phyloP scores from a whole-genome alignment of 768 basidiomycete species.

The Pleurotus djamor region DNA sequence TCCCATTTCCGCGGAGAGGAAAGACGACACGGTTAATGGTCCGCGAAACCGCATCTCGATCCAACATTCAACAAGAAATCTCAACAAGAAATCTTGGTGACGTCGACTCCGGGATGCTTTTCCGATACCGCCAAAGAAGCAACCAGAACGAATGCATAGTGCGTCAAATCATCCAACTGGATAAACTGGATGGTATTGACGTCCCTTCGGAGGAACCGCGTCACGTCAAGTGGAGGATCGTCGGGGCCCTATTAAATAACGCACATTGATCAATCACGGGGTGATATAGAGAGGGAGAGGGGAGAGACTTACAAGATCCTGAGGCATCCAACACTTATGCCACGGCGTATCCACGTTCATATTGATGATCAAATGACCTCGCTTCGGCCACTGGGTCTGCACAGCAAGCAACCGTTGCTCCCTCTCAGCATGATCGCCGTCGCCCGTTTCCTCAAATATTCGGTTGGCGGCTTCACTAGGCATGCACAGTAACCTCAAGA shows the following conservation, averaged over 20 bases:
- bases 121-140: neutral
- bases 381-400: constrained; percentile 6
- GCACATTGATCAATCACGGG: neutral
- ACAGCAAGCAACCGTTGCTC: neutral
- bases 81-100: neutral
- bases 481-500: neutral
- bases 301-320: constrained; percentile 8
- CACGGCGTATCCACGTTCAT: constrained; percentile 6
- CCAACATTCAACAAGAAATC: neutral
- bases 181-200: constrained; percentile 8
- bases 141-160: constrained; percentile 9
- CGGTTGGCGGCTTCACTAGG: neutral
- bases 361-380: constrained; percentile 11
- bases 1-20: no score
- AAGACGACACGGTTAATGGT: neutral
- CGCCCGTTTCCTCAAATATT: neutral
- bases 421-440: neutral
- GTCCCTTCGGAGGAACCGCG: constrained; percentile 8
- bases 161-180: constrained; percentile 10
- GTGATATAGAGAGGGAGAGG: neutral
- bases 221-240: constrained; percentile 9
- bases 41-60: neutral
- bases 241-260: neutral
- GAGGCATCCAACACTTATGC: constrained; percentile 4
- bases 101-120: neutral